Conservation (phyloP, 2,329 filamentous ascomycete species). For the Cladorrhinum sp. region DNA sequence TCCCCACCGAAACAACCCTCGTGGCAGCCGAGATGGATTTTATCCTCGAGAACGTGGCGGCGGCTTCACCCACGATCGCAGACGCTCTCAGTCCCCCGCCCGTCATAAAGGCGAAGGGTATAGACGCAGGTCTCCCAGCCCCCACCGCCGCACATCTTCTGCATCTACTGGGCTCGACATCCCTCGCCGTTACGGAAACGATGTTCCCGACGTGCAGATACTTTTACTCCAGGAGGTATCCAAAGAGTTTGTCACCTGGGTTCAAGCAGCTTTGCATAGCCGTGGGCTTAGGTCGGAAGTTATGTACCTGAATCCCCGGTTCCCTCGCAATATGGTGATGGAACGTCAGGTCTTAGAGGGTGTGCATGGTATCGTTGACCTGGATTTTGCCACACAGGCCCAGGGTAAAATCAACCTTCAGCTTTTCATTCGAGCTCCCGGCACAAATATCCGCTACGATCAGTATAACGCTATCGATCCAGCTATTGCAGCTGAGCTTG, state of each 20-base stretch:
- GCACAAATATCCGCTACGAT: constrained; percentile 74
- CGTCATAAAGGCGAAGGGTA: constrained; percentile 48
- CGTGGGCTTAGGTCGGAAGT: constrained; percentile 73
- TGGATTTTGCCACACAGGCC: constrained; percentile 67
- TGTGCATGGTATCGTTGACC: constrained; percentile 77
- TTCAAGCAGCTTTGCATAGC: constrained; percentile 71
- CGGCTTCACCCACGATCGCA: constrained; percentile 47
- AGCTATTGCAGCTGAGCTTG: constrained; percentile 73
- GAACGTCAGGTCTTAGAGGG: constrained; percentile 84
- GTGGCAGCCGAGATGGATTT: constrained; percentile 56
- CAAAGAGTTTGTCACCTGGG: constrained; percentile 77
- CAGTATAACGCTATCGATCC: constrained; percentile 85
- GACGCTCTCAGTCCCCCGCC: constrained; percentile 41
- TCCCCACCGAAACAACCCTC: constrained; percentile 54
- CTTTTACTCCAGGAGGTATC: constrained; percentile 76
- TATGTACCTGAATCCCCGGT: constrained; percentile 73
- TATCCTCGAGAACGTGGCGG: constrained; percentile 49
- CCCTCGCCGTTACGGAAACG: constrained; percentile 66
- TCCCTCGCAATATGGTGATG: constrained; percentile 75
- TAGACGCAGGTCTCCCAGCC: constrained; percentile 68
- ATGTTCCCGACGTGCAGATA: constrained; percentile 88
- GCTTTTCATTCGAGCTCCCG: constrained; percentile 76
- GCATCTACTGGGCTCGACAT: constrained; percentile 66
- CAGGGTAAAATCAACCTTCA: constrained; percentile 75
- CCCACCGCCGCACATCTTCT: constrained; percentile 49